Percentiles rank a stretch among this genome's conserved stretches.
Evolutionary conservation across 257 asterid species (phyloP).

Genomic region (Solanum neorickii): DNA sequence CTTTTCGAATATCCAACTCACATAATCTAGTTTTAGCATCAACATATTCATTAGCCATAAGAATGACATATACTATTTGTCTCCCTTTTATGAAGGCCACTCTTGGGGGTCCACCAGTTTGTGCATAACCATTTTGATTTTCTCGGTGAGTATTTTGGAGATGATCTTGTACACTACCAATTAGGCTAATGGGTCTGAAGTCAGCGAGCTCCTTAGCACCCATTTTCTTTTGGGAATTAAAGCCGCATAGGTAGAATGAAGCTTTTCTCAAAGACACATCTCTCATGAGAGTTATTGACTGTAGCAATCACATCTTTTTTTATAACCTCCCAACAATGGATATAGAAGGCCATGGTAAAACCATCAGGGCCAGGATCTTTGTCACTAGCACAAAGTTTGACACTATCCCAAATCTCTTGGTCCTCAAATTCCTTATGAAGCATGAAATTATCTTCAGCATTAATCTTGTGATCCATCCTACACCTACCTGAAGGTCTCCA

Average conservation of each 20-base stretch:
- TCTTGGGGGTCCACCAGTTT: neutral
- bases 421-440: neutral
- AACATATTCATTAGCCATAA: neutral
- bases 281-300: neutral
- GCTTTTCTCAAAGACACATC: neutral
- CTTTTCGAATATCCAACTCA: neutral
- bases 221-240: neutral
- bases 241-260: neutral
- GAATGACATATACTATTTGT: neutral
- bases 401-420: neutral
- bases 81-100: neutral
- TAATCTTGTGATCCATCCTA: neutral
- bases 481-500: neutral
- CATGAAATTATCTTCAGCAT: neutral
- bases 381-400: neutral
- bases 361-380: neutral
- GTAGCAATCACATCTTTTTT: neutral
- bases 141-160: neutral
- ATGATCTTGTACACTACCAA: neutral
- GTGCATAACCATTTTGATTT: neutral
- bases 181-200: neutral
- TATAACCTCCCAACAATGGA: neutral
- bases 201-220: neutral
- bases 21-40: neutral
- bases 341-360: neutral